These are phyloP conservation scores for Saccharomycopsis javanensis DNA, from an alignment of 805 yeast genomes.

Conservation along the genomic window DNA sequence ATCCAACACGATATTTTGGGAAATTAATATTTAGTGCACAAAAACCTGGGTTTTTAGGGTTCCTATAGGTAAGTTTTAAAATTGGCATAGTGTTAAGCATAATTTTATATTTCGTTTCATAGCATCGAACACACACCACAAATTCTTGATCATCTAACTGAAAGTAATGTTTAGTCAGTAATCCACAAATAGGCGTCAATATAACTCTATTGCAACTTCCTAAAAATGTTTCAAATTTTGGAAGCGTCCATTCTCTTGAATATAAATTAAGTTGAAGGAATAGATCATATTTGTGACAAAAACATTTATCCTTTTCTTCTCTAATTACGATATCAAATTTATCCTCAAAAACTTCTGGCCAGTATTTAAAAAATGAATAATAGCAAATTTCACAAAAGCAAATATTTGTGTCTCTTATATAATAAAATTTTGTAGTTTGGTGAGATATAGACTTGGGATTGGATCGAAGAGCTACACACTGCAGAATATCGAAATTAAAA, in stretches of 20 bases:
- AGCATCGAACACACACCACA: not conserved
- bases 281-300: not conserved
- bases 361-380: not conserved
- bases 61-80: not conserved
- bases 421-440: not conserved
- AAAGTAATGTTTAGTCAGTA: not conserved
- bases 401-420: not conserved
- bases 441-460: not conserved
- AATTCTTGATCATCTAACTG: not conserved
- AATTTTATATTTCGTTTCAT: not conserved
- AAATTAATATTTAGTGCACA: not conserved
- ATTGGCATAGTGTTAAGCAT: not conserved
- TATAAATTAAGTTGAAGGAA: not conserved
- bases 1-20: slow-evolving; percentile 1
- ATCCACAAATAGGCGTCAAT: not conserved
- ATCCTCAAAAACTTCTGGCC: not conserved
- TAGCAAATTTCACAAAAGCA: not conserved
- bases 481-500: not conserved
- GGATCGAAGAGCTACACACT: not conserved
- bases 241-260: not conserved
- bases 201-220: not conserved
- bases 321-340: not conserved
- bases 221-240: not conserved
- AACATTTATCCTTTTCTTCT: not conserved
- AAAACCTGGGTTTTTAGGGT: not conserved